phyloP scores from a whole-genome alignment of 176 grass and related monocot species.

The Metroxylon sagu region DNA sequence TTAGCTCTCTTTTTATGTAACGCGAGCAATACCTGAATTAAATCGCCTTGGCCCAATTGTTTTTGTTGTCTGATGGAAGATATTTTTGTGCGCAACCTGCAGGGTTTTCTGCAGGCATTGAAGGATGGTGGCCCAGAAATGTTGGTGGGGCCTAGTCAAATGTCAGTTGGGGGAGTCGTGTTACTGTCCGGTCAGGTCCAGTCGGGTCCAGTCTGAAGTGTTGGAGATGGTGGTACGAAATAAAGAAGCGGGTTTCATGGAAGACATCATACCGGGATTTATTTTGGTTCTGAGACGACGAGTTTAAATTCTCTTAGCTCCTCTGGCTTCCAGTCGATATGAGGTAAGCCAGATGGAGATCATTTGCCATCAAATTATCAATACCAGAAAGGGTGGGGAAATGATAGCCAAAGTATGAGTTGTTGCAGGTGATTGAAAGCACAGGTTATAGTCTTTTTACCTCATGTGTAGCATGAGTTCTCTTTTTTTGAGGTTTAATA shows the following conservation, averaged over 20 bases:
- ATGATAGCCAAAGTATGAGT: constrained; percentile 18
- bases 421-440: not conserved
- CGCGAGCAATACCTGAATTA: not conserved
- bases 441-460: not conserved
- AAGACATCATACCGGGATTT: constrained; percentile 27
- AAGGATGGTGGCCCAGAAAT: constrained; percentile 33
- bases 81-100: not conserved
- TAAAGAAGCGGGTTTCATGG: constrained; percentile 35
- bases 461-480: not conserved
- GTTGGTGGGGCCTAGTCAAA: constrained; percentile 42
- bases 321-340: not conserved
- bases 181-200: constrained; percentile 47
- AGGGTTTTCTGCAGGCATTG: constrained; percentile 24
- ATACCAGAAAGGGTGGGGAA: constrained; percentile 17
- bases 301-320: not conserved
- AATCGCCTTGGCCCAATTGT: not conserved
- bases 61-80: not conserved
- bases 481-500: not conserved
- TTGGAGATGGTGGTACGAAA: constrained; percentile 42
- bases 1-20: not conserved
- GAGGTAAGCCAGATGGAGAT: too few relatives aligned
- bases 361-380: too few relatives aligned
- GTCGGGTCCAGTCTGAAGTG: constrained; percentile 45
- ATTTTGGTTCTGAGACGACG: constrained; percentile 32
- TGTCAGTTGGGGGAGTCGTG: constrained; percentile 42